A percentile compares a stretch with the other conserved stretches of the same genome.
These are phyloP conservation scores for Bonnemaisonia californica DNA, from an alignment of 31 red algal species.

Conservation along the genomic window DNA sequence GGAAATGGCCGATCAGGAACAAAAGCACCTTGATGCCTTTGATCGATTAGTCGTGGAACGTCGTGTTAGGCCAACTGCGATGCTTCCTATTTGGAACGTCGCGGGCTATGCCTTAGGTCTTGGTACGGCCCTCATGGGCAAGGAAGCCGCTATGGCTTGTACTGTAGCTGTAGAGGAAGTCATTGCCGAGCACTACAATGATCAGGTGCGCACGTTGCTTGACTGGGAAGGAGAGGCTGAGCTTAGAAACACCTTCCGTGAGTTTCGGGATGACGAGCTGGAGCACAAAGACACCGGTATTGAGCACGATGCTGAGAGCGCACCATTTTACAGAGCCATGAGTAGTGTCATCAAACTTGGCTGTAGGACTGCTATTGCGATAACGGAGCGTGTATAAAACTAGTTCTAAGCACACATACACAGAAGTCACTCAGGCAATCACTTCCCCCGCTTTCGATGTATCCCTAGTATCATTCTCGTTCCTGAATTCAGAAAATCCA, in stretches of 20 bases:
- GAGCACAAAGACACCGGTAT: slow-evolving; percentile 97
- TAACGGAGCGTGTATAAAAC: slow-evolving; percentile 88
- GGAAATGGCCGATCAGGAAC: slow-evolving; percentile 96
- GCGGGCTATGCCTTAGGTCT: slow-evolving; percentile 88
- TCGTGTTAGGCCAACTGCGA: slow-evolving; percentile 86
- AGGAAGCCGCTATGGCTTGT: slow-evolving; percentile 97
- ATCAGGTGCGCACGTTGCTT: slow-evolving; percentile 86
- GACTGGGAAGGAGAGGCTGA: slow-evolving; percentile 72
- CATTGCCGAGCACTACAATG: slow-evolving; percentile 95
- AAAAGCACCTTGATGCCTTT: slow-evolving; percentile 83
- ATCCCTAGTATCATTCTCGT: no score
- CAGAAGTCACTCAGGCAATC: no score
- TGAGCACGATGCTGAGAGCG: slow-evolving; percentile 78
- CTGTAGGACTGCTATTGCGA: slow-evolving; percentile 82
- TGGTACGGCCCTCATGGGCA: slow-evolving; percentile 86
- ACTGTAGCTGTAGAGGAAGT: slow-evolving; percentile 98
- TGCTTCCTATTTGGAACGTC: slow-evolving; percentile 92
- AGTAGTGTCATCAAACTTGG: slow-evolving; percentile 79
- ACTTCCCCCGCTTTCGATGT: no score
- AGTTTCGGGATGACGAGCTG: slow-evolving; percentile 97
- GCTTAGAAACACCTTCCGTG: slow-evolving; percentile 67
- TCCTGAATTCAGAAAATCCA: no score
- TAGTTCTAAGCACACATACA: no score
- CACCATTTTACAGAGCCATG: slow-evolving; percentile 73
- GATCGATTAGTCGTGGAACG: slow-evolving; percentile 70